Conservation (phyloP, 345 rosid genomes). For the Aegle marmelos region DNA sequence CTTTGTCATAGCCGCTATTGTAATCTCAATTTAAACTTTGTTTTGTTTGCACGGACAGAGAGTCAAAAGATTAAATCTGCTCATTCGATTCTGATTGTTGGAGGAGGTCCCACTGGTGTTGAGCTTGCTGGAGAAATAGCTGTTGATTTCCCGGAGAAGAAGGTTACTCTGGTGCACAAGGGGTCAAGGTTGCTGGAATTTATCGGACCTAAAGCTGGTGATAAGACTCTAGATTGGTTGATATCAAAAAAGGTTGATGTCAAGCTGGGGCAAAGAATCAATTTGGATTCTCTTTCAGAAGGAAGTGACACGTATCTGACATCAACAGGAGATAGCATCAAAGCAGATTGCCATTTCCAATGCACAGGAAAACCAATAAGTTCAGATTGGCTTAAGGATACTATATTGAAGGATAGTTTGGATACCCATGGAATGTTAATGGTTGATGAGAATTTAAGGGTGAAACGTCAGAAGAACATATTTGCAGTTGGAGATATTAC, state of each 20-base stretch:
- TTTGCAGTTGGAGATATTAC: constrained; percentile 85
- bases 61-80: constrained; percentile 73
- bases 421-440: constrained; percentile 63
- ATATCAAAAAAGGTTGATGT: constrained; percentile 67
- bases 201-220: constrained; percentile 64
- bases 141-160: constrained; percentile 73
- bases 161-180: constrained; percentile 70
- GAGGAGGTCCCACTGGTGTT: constrained; percentile 95
- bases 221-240: constrained; percentile 70
- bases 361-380: constrained; percentile 64
- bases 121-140: constrained; percentile 93
- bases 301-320: constrained; percentile 43
- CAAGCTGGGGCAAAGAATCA: constrained; percentile 58
- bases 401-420: constrained; percentile 45
- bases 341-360: constrained; percentile 74
- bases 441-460: constrained; percentile 69
- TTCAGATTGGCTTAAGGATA: constrained; percentile 67
- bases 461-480: constrained; percentile 45
- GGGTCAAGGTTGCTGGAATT: constrained; percentile 85
- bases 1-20: background rate
- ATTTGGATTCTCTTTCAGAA: constrained; percentile 47
- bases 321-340: constrained; percentile 58
- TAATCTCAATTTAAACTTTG: constrained; percentile 4
- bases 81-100: constrained; percentile 66
- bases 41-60: constrained; percentile 37